phyloP scores from a whole-genome alignment of 176 grass and related monocot genomes.

The Oryza glumipatula region DNA sequence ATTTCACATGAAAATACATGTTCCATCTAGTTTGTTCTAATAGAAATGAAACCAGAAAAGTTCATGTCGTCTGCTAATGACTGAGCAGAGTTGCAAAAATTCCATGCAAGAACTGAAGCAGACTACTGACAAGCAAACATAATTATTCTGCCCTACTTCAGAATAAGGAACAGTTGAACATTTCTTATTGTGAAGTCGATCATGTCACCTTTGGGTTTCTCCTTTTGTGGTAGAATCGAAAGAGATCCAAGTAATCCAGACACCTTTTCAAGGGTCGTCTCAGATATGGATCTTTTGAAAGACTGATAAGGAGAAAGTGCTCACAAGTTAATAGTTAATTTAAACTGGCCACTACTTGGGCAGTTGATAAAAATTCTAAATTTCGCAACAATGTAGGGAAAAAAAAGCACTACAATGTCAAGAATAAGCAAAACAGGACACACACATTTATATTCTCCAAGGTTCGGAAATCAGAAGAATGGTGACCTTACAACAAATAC shows the following conservation, averaged over 20 bases:
- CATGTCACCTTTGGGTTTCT: slow-evolving; percentile 66
- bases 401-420: background rate
- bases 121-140: slow-evolving; percentile 4
- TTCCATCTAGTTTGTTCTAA: slow-evolving; percentile 19
- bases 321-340: slow-evolving; percentile 25
- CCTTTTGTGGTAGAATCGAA: slow-evolving; percentile 67
- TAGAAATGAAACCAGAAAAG: background rate
- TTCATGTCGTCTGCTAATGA: background rate
- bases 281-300: slow-evolving; percentile 80
- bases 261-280: slow-evolving; percentile 70
- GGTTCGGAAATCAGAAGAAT: slow-evolving; percentile 6
- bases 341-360: background rate
- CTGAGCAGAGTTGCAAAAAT: background rate
- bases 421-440: background rate
- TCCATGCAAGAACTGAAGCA: background rate
- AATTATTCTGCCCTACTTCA: background rate
- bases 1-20: background rate
- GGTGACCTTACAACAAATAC: background rate
- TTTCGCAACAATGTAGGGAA: background rate
- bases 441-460: background rate
- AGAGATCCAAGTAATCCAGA: slow-evolving; percentile 73
- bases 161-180: slow-evolving; percentile 17
- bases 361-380: background rate
- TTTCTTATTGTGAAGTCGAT: slow-evolving; percentile 14
- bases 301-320: slow-evolving; percentile 45